Base-by-base conservation (phyloP, 1,284 basidiomycete species). In the Trametes pubescens region DNA sequence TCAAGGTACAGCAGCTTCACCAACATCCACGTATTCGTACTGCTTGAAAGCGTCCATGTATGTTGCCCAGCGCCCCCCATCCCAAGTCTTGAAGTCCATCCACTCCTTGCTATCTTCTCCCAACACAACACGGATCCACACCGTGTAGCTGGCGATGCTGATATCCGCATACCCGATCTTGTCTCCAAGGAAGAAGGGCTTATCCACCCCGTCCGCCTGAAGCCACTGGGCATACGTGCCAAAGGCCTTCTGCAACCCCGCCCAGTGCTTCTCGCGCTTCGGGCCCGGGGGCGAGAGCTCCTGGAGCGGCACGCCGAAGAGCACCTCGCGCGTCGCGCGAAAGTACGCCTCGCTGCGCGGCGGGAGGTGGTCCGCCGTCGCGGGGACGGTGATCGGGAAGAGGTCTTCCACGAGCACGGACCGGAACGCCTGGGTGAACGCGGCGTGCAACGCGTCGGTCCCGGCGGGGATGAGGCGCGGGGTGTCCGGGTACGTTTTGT, bases 91-190 rank as follows among this genome's bases (percentile, higher is more conserved):
- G 2, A 83, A 56, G 24, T 74, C 74, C 65, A 70, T 71, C 82
- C 82, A 83, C 64, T 80, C 74, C 55, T 71, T 55, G 40, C 74
- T 77, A 3, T 79, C 77, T 51, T 76, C 74, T 0, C 77, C 79
- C 40, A 74, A 67, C 4, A 75, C 54, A n/a, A 66, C 62, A 62
- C 70, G 76, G n/a, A 76, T 38, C 75, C 74, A 79, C 2, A 73
- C 59, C 14, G 80, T 55, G 18, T 56, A 62, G 5, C 69, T 68
- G 0, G 70, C 77, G 34, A 81, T 37, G 9, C 71, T 69, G n/a
- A 81, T 69, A 53, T 83, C 82, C 7, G 75, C 78, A 69, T 74
- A 81, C 1, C 72, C 72, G 44, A 80, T 64, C 29, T 54, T 57
- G 21, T 69, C 68, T 14, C 75, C 76, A 38, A 65, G 60, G 47